phyloP scores from a whole-genome alignment of 257 asterid genomes.

The Penstemon newberryi region DNA sequence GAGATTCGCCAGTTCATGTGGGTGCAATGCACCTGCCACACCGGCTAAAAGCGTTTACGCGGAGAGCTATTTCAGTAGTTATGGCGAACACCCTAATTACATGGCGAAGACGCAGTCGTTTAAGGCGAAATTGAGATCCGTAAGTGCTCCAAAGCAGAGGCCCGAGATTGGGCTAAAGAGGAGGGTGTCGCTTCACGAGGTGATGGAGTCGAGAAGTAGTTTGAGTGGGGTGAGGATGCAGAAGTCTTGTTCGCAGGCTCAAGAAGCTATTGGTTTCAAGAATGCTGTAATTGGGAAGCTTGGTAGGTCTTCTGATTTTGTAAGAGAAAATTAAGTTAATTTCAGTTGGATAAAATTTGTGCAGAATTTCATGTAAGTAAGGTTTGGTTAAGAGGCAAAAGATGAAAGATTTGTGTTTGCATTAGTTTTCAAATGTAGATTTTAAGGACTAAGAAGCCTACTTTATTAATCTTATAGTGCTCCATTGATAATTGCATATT shows the following conservation, averaged over 20 bases:
- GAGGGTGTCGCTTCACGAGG: slow-evolving; percentile 45
- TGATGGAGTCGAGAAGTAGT: slow-evolving; percentile 66
- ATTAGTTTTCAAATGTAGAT: background rate
- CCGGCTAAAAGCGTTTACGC: slow-evolving; percentile 53
- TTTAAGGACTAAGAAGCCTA: background rate
- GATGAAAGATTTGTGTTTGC: slow-evolving; percentile 16
- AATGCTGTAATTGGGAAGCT: slow-evolving; percentile 56
- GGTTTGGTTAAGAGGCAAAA: background rate
- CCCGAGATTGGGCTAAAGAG: slow-evolving; percentile 56
- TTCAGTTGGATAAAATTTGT: background rate
- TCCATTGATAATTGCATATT: background rate
- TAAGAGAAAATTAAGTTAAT: background rate
- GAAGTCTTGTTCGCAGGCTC: slow-evolving; percentile 63
- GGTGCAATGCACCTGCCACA: slow-evolving; percentile 31
- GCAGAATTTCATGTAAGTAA: background rate
- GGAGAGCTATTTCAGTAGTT: slow-evolving; percentile 38
- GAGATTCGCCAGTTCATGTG: slow-evolving; percentile 40
- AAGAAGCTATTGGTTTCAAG: slow-evolving; percentile 57
- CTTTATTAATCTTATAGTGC: background rate
- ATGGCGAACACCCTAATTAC: slow-evolving; percentile 48
- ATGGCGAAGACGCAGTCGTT: slow-evolving; percentile 87
- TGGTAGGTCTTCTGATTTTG: slow-evolving; percentile 45
- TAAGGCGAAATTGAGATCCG: slow-evolving; percentile 71
- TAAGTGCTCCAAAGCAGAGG: slow-evolving; percentile 77
- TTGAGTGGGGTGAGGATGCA: slow-evolving; percentile 73